These are phyloP conservation scores for Aspergillus tubingensis DNA, from an alignment of 2,329 filamentous ascomycete genomes.

Conservation along the genomic window DNA sequence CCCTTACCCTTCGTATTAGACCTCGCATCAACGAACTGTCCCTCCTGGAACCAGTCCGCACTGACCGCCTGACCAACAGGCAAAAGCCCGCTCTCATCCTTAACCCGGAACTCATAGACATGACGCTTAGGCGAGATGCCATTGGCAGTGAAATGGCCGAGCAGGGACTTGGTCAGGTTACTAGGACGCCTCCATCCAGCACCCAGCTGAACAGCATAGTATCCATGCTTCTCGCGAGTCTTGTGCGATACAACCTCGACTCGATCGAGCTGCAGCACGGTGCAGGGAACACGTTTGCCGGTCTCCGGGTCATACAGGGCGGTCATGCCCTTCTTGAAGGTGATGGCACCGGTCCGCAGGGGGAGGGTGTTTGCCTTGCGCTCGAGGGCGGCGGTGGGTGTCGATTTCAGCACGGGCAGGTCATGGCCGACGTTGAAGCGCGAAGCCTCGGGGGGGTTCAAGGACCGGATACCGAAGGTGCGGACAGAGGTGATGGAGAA, in stretches of 20 bases:
- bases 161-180: slow-evolving; percentile 77
- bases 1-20: slow-evolving; percentile 83
- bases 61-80: slow-evolving; percentile 73
- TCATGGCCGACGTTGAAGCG: slow-evolving; percentile 57
- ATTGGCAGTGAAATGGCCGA: slow-evolving; percentile 85
- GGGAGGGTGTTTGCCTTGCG: slow-evolving; percentile 62
- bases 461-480: slow-evolving; percentile 58
- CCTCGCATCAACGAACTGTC: slow-evolving; percentile 86
- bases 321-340: slow-evolving; percentile 94
- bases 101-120: slow-evolving; percentile 85
- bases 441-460: slow-evolving; percentile 53
- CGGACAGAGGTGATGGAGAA: slow-evolving; percentile 30
- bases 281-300: slow-evolving; percentile 78
- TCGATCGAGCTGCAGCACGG: slow-evolving; percentile 88
- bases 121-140: slow-evolving; percentile 81
- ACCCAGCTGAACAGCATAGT: slow-evolving; percentile 91
- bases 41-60: slow-evolving; percentile 88
- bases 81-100: slow-evolving; percentile 69
- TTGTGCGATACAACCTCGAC: slow-evolving; percentile 89
- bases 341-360: slow-evolving; percentile 77
- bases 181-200: slow-evolving; percentile 70
- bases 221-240: slow-evolving; percentile 77
- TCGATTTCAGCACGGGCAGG: slow-evolving; percentile 56
- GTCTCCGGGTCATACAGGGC: slow-evolving; percentile 78
- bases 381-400: slow-evolving; percentile 59